These are phyloP conservation scores for Mycena galopus DNA, from an alignment of 768 basidiomycete species.

Conservation along the genomic window DNA sequence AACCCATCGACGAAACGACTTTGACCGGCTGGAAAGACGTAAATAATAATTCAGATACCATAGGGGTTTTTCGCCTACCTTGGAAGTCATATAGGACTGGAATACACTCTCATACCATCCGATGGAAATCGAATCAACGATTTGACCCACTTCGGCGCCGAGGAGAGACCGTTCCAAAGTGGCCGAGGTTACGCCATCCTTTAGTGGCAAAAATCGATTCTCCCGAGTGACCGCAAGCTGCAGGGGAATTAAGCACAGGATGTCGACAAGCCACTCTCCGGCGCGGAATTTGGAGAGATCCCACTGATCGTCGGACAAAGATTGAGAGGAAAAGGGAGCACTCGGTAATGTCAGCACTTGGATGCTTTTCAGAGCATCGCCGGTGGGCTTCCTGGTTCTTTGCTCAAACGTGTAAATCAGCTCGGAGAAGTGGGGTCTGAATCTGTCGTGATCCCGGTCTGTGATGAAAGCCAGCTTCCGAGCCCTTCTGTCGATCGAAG, in stretches of 20 bases:
- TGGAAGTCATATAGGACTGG: conserved; percentile 71
- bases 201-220: conserved; percentile 72
- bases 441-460: conserved; percentile 50
- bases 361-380: conserved; percentile 56
- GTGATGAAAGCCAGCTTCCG: conserved; percentile 61
- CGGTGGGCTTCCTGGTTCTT: conserved; percentile 65
- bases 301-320: conserved; percentile 36
- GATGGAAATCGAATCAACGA: conserved; percentile 55
- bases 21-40: conserved; percentile 61
- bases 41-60: not conserved
- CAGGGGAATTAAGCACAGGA: conserved; percentile 74
- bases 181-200: conserved; percentile 64
- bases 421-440: conserved; percentile 57
- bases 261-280: conserved; percentile 74
- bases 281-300: conserved; percentile 54
- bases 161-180: conserved; percentile 65
- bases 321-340: conserved; percentile 41
- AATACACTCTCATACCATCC: conserved; percentile 74
- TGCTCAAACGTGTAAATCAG: conserved; percentile 62
- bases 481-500: conserved; percentile 46
- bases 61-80: conserved; percentile 48
- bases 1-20: conserved; percentile 77
- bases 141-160: conserved; percentile 70
- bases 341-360: conserved; percentile 47
- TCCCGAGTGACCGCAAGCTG: conserved; percentile 72